A percentile compares a stretch with the other conserved stretches of the same genome.
Evolutionary conservation across 192 early-diverging fungal species (phyloP).

Genomic region (Coemansia sp.): DNA sequence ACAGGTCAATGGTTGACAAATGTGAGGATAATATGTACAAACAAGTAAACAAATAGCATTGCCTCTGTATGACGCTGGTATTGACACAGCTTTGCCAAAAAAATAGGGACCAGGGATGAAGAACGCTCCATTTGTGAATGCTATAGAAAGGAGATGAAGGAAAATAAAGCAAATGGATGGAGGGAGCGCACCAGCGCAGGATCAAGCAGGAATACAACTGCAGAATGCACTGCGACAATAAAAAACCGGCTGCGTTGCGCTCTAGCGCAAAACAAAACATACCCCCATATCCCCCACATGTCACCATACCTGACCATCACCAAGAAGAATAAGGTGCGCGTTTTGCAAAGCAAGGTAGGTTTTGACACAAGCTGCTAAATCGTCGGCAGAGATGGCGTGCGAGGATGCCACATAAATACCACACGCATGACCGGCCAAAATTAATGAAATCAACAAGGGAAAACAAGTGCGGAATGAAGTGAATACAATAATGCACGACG

Average conservation of each 20-base stretch:
- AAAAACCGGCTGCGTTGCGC: not conserved
- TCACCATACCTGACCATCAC: not conserved
- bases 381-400: not conserved
- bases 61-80: too few relatives aligned
- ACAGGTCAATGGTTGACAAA: not conserved
- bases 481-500: constrained; percentile 5
- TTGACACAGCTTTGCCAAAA: too few relatives aligned
- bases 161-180: not conserved
- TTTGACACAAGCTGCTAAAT: not conserved
- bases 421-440: constrained; percentile 7
- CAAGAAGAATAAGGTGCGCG: not conserved
- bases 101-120: too few relatives aligned
- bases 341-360: not conserved
- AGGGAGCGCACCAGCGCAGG: not conserved
- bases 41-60: too few relatives aligned
- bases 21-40: not conserved
- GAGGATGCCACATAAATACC: not conserved
- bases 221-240: not conserved
- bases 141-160: not conserved
- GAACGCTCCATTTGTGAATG: too few relatives aligned
- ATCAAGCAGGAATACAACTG: not conserved
- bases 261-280: not conserved
- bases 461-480: not conserved
- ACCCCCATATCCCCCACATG: not conserved
- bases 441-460: not conserved